Percentiles rank a stretch among this genome's conserved stretches.
phyloP scores from a whole-genome alignment of 805 yeast species.

The Metschnikowia orientalis region DNA sequence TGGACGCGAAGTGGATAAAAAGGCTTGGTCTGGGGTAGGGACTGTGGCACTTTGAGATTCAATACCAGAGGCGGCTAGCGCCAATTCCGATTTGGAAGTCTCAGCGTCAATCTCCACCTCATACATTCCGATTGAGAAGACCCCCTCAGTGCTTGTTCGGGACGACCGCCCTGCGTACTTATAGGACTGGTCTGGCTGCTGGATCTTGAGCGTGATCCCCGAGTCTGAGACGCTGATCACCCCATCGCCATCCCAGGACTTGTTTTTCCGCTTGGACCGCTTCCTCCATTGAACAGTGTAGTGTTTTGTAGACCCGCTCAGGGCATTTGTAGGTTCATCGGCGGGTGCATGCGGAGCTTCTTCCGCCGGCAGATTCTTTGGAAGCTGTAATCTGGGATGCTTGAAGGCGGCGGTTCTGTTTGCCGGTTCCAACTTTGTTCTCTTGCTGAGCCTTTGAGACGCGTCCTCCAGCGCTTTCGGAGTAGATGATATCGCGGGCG shows the following conservation, averaged over 20 bases:
- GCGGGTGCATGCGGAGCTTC: too few species aligned
- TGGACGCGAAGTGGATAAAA: background rate
- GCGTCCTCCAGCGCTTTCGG: too few species aligned
- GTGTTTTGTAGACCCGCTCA: conserved; percentile 7
- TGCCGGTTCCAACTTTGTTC: too few species aligned
- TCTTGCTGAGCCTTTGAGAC: too few species aligned
- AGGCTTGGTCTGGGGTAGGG: background rate
- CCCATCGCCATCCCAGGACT: conserved; percentile 96
- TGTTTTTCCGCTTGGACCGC: conserved; percentile 69
- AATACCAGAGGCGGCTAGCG: too few species aligned
- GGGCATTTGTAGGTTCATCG: too few species aligned
- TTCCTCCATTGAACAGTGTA: conserved; percentile 62
- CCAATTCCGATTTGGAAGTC: conserved; percentile 9
- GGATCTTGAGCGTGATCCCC: conserved; percentile 25
- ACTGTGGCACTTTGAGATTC: too few species aligned
- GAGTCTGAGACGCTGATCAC: conserved; percentile 33
- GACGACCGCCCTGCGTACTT: conserved; percentile 16
- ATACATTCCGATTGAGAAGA: conserved; percentile 49
- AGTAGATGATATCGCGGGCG: too few species aligned
- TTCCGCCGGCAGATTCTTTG: too few species aligned
- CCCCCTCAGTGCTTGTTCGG: conserved; percentile 15
- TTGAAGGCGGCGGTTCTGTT: too few species aligned
- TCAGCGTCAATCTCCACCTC: conserved; percentile 57
- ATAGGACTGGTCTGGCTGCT: conserved; percentile 21
- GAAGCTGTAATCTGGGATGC: too few species aligned